Evolutionary conservation across 768 basidiomycete species (phyloP), one percentile per base, ranked within the genome.

Genomic region (Mycena latifolia): DNA sequence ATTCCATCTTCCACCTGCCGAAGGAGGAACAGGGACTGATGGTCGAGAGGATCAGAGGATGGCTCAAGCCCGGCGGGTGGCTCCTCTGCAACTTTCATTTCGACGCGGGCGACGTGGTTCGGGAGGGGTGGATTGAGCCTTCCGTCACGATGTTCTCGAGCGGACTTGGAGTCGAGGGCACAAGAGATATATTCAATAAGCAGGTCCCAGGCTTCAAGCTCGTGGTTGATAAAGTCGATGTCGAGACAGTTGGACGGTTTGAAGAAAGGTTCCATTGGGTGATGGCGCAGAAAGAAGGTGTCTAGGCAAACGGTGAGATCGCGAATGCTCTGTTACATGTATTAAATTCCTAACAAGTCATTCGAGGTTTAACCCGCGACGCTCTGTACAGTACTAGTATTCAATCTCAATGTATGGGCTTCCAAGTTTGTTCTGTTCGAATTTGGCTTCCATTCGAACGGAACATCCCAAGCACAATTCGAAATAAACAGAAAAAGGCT

Each of bases 1-100:
- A 77, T 58, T 73, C 75, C 9, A 70, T 76, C 39, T 76, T 76
- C 48, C 77, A 77, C 61, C 59, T 75, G n/a, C 72, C 73, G 22
- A 57, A 65, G 28, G 72, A 33, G 31, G 31, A 77, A 61, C 77
- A 77, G 58, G 73, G 53, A 9, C 20, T 28, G 53, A 73, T 77
- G 73, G 53, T 76, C 27, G 59, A 58, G 55, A 72, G 70, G 61
- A 77, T 76, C 27, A 53, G 45, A 12, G 66, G 46, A 9, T 76
- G 77, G 77, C 41, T 77, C 28, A 74, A 72, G 61, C 71, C 75
- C 2, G 73, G 74, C 10, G 77, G 75, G 25, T 70, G 66, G 63
- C 35, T 77, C 10, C 61, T 77, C 52, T 67, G 62, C 22, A 76
- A 76, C 54, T 64, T 73, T 18, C 22, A 54, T 1, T 61, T 50